Evolutionary conservation across 768 basidiomycete genomes (phyloP), one percentile per base, ranked within the genome.

Genomic region (Cystofilobasidium capitatum): DNA sequence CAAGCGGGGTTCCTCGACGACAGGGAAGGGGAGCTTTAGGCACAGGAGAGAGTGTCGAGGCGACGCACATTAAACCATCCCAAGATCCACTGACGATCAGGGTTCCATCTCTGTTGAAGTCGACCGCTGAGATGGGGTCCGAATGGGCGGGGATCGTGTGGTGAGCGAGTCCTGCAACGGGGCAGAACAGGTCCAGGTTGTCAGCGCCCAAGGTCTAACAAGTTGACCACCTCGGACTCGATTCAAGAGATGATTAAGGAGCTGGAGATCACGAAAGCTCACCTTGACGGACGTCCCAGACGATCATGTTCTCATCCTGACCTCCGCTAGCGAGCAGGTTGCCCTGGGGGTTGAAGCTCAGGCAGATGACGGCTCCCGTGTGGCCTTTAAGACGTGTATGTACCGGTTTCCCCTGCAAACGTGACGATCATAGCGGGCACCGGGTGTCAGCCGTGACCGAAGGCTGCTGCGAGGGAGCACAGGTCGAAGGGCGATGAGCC

Each of bases 241-340:
- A n/a, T n/a, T n/a, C n/a, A n/a, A n/a, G n/a, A n/a, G n/a, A n/a
- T n/a, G n/a, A n/a, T n/a, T n/a, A n/a, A n/a, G n/a, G n/a, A n/a
- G n/a, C n/a, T n/a, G n/a, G n/a, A n/a, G 17, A 37, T 26, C 45
- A 17, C 35, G 22, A 59, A 29, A 1, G 22, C 77, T 22, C 70
- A 91, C 91, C 91, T 83, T 86, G 81, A 31, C 88, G 85, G 33
- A 94, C 86, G 76, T 99, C 93, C 94, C 94, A 98, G n/a, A 98
- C 82, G 58, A 90, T 84, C 22, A 98, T 89, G 20, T 88, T 91
- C 80, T 99, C 96, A 73, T 99, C 96, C 73, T 88, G 93, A 1
- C 89, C 88, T 36, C 96, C 96, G 26, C 90, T 93, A 20, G 89
- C 96, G 62, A 98, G 80, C 39, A 99, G 79, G 76, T 91, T 93